Evolutionary conservation across 805 yeast genomes (phyloP).

Genomic region (Teunomyces aglyptinius): DNA sequence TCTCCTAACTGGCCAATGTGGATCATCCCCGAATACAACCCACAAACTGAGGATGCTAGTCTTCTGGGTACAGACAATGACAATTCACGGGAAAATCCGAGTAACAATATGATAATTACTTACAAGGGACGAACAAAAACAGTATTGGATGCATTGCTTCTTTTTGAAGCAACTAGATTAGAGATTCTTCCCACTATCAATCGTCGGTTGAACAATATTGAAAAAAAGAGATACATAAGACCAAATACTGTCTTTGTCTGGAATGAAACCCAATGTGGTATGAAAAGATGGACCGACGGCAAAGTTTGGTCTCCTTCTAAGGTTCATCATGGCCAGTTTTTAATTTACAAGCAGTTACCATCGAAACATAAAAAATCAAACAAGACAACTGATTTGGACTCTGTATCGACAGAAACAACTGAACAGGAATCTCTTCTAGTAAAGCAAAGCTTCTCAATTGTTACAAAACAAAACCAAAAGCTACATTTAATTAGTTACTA

Average conservation of each 20-base stretch:
- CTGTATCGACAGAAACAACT: constrained; percentile 39
- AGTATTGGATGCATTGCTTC: constrained; percentile 59
- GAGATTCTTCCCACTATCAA: constrained; percentile 57
- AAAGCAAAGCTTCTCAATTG: constrained; percentile 62
- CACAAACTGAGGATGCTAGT: neutral
- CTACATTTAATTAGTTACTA: constrained; percentile 61
- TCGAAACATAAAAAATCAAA: constrained; percentile 2
- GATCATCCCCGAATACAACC: constrained; percentile 8
- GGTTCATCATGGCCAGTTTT: constrained; percentile 34
- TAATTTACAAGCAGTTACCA: constrained; percentile 56
- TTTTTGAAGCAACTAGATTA: constrained; percentile 62
- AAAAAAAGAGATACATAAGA: constrained; percentile 46
- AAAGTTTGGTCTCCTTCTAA: constrained; percentile 71
- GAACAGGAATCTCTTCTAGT: constrained; percentile 26
- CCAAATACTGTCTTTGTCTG: constrained; percentile 67
- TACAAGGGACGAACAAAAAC: constrained; percentile 60
- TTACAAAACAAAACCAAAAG: constrained; percentile 51
- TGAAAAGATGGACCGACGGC: constrained; percentile 81
- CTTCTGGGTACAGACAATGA: neutral
- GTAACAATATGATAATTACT: constrained; percentile 24
- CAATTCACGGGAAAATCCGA: neutral
- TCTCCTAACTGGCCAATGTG: constrained; percentile 2
- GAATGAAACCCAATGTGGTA: constrained; percentile 69
- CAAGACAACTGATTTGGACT: constrained; percentile 6
- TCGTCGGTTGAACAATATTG: constrained; percentile 56